Conservation (phyloP, 768 basidiomycete genomes). For the Mrakia hoshinonis region DNA sequence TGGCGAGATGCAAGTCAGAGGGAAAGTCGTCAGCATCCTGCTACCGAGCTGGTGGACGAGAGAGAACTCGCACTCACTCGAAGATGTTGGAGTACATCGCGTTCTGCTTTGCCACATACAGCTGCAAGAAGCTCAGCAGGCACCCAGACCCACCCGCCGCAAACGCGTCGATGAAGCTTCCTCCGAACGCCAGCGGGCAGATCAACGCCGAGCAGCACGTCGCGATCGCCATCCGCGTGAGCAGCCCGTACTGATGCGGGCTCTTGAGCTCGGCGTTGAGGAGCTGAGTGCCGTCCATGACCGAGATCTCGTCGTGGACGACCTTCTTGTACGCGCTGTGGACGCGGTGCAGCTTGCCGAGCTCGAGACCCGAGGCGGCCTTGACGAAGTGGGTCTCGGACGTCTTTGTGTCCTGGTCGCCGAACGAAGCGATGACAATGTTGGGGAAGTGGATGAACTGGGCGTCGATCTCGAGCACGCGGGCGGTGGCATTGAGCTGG, state of each 20-base stretch:
- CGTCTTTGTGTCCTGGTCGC: conserved; percentile 4
- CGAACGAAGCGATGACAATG: conserved; percentile 13
- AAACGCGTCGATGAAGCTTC: conserved; percentile 52
- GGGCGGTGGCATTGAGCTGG: conserved; percentile 7
- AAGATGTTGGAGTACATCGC: conserved; percentile 82
- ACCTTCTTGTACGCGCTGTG: conserved; percentile 7
- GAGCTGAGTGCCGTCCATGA: conserved; percentile 10
- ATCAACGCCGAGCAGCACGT: conserved; percentile 67
- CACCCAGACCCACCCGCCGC: conserved; percentile 50
- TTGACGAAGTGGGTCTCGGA: conserved; percentile 19
- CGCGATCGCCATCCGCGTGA: conserved; percentile 58
- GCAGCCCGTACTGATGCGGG: conserved; percentile 56
- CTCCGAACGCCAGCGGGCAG: conserved; percentile 57
- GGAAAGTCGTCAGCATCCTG: not conserved
- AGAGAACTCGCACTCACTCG: conserved; percentile 53
- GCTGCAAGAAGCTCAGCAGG: conserved; percentile 60
- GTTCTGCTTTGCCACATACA: conserved; percentile 64
- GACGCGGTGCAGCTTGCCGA: conserved; percentile 7
- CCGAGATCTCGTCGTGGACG: conserved; percentile 17
- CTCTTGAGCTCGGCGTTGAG: conserved; percentile 51
- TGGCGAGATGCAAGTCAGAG: not conserved
- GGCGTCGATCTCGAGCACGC: conserved; percentile 13
- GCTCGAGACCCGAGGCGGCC: conserved; percentile 4
- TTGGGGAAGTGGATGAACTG: conserved; percentile 14
- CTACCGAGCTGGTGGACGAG: not conserved